These are phyloP conservation scores for Arachis monticola DNA, from an alignment of 331 rosid species.

Conservation along the genomic window DNA sequence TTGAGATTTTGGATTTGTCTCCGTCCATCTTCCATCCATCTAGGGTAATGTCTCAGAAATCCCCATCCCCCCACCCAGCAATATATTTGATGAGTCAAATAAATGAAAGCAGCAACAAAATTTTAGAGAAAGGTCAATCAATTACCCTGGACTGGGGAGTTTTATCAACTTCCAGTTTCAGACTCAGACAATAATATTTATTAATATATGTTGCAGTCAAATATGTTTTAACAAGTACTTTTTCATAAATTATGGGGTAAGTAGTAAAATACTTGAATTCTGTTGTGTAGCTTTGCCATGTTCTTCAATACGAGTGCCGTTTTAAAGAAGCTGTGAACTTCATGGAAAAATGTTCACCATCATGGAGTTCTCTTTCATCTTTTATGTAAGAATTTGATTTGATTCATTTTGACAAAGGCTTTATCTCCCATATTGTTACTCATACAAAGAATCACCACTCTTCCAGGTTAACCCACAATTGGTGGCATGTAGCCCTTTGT, in stretches of 20 bases:
- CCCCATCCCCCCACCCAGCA: neutral
- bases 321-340: slow-evolving; percentile 86
- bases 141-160: slow-evolving; percentile 15
- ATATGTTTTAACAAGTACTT: slow-evolving; percentile 5
- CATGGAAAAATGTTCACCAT: slow-evolving; percentile 78
- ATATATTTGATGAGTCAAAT: slow-evolving; percentile 15
- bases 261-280: slow-evolving; percentile 35
- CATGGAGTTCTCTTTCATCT: slow-evolving; percentile 67
- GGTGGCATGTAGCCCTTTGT: slow-evolving; percentile 99
- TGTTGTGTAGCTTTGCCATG: slow-evolving; percentile 83
- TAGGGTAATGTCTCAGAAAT: neutral
- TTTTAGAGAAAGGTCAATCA: slow-evolving; percentile 17
- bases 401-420: slow-evolving; percentile 8
- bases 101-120: neutral
- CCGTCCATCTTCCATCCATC: neutral
- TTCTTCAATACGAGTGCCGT: slow-evolving; percentile 73
- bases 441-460: slow-evolving; percentile 18
- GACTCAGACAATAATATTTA: slow-evolving; percentile 14
- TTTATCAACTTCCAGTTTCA: slow-evolving; percentile 20
- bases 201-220: slow-evolving; percentile 7
- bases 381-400: slow-evolving; percentile 63
- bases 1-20: slow-evolving; percentile 10
- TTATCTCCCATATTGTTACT: slow-evolving; percentile 22
- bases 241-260: slow-evolving; percentile 21
- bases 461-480: slow-evolving; percentile 89